A percentile compares a stretch with the other conserved stretches of the same genome.
Conservation (phyloP, 2,329 filamentous ascomycete species). For the Trichoderma sp. region DNA sequence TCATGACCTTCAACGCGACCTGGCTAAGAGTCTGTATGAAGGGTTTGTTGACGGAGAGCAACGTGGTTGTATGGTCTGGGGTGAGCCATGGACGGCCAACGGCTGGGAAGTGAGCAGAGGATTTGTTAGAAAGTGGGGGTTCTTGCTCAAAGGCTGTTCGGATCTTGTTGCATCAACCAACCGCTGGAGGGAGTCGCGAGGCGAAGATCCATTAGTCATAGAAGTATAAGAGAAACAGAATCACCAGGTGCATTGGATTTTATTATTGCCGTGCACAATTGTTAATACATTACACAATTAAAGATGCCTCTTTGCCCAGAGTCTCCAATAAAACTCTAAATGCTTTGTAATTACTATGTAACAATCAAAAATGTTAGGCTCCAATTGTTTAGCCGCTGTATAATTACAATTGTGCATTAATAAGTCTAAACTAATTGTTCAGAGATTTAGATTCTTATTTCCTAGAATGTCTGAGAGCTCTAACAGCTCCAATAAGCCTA, state of each 20-base stretch:
- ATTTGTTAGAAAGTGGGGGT: background rate
- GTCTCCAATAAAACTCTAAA: too few species aligned
- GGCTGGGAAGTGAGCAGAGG: slow-evolving; percentile 6
- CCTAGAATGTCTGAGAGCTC: background rate
- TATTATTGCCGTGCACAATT: too few species aligned
- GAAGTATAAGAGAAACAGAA: background rate
- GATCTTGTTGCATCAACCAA: slow-evolving; percentile 2
- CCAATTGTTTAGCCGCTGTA: too few species aligned
- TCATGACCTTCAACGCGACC: slow-evolving; percentile 5
- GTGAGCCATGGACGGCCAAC: slow-evolving; percentile 4
- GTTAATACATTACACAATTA: too few species aligned
- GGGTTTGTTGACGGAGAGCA: slow-evolving; percentile 3
- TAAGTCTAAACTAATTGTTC: too few species aligned
- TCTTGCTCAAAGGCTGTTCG: background rate
- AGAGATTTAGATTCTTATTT: background rate
- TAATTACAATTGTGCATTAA: too few species aligned
- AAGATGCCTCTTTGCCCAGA: too few species aligned
- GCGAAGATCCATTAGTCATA: background rate
- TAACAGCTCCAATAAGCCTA: background rate
- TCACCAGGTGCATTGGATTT: background rate
- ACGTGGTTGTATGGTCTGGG: slow-evolving; percentile 1
- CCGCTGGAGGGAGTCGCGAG: background rate
- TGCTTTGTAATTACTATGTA: too few species aligned
- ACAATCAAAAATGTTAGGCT: too few species aligned
- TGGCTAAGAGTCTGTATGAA: slow-evolving; percentile 10